Evolutionary conservation across 768 basidiomycete species (phyloP), one percentile per base, ranked within the genome.

Genomic region (Cystofilobasidium macerans): DNA sequence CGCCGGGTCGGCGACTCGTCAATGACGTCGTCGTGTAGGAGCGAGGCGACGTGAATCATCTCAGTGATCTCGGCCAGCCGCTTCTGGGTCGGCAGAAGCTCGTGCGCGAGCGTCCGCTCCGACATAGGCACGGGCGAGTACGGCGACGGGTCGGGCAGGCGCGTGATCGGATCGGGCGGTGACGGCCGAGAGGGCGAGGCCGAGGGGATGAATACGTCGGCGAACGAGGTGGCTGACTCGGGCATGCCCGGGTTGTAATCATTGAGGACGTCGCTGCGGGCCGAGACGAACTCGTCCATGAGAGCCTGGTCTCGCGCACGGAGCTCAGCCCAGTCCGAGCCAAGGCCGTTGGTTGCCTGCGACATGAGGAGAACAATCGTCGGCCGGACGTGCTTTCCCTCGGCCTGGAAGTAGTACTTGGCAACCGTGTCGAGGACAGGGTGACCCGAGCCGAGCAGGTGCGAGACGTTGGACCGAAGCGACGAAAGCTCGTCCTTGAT

Each of bases 41-140:
- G 81, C 3, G 88, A 92, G 30, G 95, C 93, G 69, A 97, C 87
- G 74, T 98, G 91, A 57, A 99, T 88, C 91, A 98, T 95, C 75
- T 99, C 95, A 61, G 90, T 85, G 51, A 99, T 93, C 72, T 94
- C 91, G 5, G 93, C 94, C 38, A 99, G 83, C 35, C 93, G 86
- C 35, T 86, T 78, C 76, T 99, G 95, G 0, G 91, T 86, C 20
- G 94, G 90, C 8, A 99, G 82, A 53, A 88, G 80, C 28, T 12
- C 5, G 26, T 18, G 6, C 76, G 70, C 0, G 76, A 71, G 24
- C 76, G 75, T 3, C 73, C 71, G 11, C 76, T 61, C 72, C 76
- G 65, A 48, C 71, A 61, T 62, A 73, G 62, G 62, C 57, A 20
- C 59, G 70, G 62, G 61, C 0, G 77, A 74, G 8, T 77, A 77